phyloP scores from a whole-genome alignment of 768 basidiomycete species.

The Epithele typhae region DNA sequence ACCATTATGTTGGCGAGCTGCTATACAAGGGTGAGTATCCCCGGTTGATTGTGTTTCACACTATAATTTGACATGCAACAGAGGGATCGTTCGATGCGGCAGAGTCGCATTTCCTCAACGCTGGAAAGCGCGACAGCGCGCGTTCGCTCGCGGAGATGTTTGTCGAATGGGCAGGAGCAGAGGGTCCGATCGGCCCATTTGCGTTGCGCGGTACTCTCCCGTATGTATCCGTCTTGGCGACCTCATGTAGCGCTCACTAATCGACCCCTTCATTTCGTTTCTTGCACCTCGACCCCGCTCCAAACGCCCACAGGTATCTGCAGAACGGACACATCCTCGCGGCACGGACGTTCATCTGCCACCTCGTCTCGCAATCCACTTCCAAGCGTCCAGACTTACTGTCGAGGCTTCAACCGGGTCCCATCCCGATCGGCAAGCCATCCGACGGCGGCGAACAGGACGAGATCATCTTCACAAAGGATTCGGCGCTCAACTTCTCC shows the following conservation, averaged over 20 bases:
- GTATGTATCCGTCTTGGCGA: too few relatives aligned
- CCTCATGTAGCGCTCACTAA: not conserved
- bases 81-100: conserved; percentile 74
- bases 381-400: conserved; percentile 37
- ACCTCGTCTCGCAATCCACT: conserved; percentile 65
- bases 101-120: conserved; percentile 78
- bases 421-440: conserved; percentile 45
- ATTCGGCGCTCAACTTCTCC: conserved; percentile 79
- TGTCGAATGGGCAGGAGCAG: conserved; percentile 67
- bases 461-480: conserved; percentile 72
- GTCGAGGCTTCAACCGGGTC: conserved; percentile 36
- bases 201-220: conserved; percentile 84
- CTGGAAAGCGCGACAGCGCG: conserved; percentile 88
- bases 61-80: conserved; percentile 30
- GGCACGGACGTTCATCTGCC: conserved; percentile 86
- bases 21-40: conserved; percentile 68
- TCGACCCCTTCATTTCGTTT: too few relatives aligned
- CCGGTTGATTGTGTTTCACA: not conserved
- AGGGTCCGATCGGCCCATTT: conserved; percentile 61
- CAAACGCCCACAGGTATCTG: conserved; percentile 50
- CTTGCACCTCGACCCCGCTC: not conserved
- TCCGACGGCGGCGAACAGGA: conserved; percentile 34
- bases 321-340: conserved; percentile 89
- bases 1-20: conserved; percentile 87
- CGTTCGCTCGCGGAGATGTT: conserved; percentile 83